Base-by-base conservation (phyloP, 495 filamentous ascomycete genomes). In the Podospora anserina region DNA sequence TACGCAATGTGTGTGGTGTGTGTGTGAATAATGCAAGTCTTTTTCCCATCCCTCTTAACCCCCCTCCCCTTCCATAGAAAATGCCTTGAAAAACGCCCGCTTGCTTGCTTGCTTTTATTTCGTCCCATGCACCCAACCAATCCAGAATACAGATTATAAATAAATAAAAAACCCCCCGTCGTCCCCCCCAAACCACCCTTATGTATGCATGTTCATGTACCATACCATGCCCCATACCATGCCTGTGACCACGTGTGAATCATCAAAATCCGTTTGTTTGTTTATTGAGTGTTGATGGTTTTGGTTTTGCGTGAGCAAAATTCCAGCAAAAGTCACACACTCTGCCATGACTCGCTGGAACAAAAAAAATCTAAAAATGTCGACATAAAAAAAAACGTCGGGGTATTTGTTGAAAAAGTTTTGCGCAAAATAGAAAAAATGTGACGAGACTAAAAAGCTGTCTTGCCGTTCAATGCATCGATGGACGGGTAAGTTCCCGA, bases 91-190 rank as follows among this genome's bases (percentile, higher is more conserved):
- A 20, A 66, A 66, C 64, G 64, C 65, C 49, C 44, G 65, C 65
- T 62, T 55, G 65, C 56, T 62, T 55, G 65, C 56, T 67, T 62
- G 9, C 39, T 49, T 65, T 67, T 26, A 13, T 63, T 63, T 63
- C 15, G 6, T 16, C 26, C 30, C 32, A 16, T 27, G 15, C 57
- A 16, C 28, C 59, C 58, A 58, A 13, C 23, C 23, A 23, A 23
- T 23, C 23, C 23, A 2, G 23, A 23, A 23, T 23, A 23, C 23
- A 23, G 1, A 23, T 23, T 23, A 23, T 23, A 23, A 23, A 23
- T 23, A 23, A 23, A 23, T 23, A 23, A 23, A 23, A 23, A 1
- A 0, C 23, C 23, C 1, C 20, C 23, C 1, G 23, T 23, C 1
- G 20, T 23, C 23, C 23, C 23, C 18, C 23, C 20, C 0, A 5